Base-by-base conservation (phyloP, 768 basidiomycete genomes). In the Lentinus brumalis region DNA sequence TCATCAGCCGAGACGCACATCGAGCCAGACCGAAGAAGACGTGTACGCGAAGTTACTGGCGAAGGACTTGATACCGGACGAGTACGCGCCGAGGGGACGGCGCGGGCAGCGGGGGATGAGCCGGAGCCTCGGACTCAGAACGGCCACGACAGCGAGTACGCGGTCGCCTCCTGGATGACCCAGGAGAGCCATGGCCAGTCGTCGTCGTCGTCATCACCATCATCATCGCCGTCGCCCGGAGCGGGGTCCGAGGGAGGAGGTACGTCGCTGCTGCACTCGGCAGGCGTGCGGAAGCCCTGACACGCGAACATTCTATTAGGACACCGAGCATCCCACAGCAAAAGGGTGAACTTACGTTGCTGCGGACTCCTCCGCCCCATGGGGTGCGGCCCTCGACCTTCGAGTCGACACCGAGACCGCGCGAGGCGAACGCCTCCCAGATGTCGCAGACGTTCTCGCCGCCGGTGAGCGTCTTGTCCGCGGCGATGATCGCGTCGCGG, bases 371-470 rank as follows among this genome's bases (percentile, higher is more conserved):
- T 83, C 94, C 93, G 69, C 95, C 95, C 95, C 95, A 97, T 16
- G 94, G 94, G 8, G 92, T 92, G 60, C 82, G 78, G 53, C 92
- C 89, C 32, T 83, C 77, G 42, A 98, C 84, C 15, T 65, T 76
- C 3, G 96, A 92, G 67, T 94, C 87, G 11, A 77, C 70, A 4
- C 96, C 96, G 50, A 98, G 75, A 0, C 96, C 96, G 39, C 92
- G 82, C 66, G 82, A 75, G 6, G 92, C 82, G 71, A 98, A 99
- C 45, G 86, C 92, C 59, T 81, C 76, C 95, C 94, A 98, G 64
- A 99, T 75, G 14, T 80, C 79, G 74, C 96, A 99, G 67, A 81
- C 78, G 81, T 99, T 99, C 83, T 94, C 92, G 3, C 96, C 96
- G 14, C 87, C 92, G 3, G 96, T 98, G 60, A 97, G 82, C 46